Conservation (phyloP, 371 early-diverging fungal genomes). For the Mucor circinelloides region DNA sequence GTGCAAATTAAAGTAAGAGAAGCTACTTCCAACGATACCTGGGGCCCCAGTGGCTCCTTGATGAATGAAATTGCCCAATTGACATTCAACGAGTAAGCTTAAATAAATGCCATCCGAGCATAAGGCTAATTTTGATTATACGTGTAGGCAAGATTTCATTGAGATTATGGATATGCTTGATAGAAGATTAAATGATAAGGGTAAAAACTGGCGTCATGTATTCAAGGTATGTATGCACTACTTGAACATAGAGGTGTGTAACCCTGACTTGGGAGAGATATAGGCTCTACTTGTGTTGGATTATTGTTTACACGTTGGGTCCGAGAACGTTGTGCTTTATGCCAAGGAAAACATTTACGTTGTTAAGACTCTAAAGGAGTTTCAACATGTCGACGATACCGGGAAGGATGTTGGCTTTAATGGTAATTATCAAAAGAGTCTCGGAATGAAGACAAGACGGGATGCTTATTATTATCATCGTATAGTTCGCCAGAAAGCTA, state of each 20-base stretch:
- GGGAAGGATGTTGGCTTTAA: slow-evolving; percentile 91
- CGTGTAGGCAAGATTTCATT: slow-evolving; percentile 80
- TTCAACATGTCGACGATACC: slow-evolving; percentile 91
- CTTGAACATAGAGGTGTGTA: not conserved
- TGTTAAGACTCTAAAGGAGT: slow-evolving; percentile 94
- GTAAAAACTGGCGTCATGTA: slow-evolving; percentile 98
- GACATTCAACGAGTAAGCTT: slow-evolving; percentile 81
- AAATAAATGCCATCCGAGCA: not conserved
- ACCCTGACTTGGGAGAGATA: not conserved
- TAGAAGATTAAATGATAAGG: slow-evolving; percentile 95
- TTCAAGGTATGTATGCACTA: slow-evolving; percentile 73
- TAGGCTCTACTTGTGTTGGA: slow-evolving; percentile 66
- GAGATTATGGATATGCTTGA: slow-evolving; percentile 98
- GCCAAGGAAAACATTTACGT: slow-evolving; percentile 89
- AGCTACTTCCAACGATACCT: slow-evolving; percentile 93
- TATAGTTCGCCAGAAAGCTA: slow-evolving; percentile 89
- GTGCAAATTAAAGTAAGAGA: slow-evolving; percentile 94
- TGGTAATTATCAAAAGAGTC: slow-evolving; percentile 44
- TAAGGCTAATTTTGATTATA: not conserved
- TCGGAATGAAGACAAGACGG: not conserved
- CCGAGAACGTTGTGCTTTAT: slow-evolving; percentile 87
- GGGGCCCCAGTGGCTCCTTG: slow-evolving; percentile 82
- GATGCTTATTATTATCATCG: slow-evolving; percentile 18
- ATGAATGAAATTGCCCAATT: slow-evolving; percentile 91
- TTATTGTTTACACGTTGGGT: slow-evolving; percentile 80